Conservation (phyloP, 1,139 yeast species). For the Hansenula lynferdii region DNA sequence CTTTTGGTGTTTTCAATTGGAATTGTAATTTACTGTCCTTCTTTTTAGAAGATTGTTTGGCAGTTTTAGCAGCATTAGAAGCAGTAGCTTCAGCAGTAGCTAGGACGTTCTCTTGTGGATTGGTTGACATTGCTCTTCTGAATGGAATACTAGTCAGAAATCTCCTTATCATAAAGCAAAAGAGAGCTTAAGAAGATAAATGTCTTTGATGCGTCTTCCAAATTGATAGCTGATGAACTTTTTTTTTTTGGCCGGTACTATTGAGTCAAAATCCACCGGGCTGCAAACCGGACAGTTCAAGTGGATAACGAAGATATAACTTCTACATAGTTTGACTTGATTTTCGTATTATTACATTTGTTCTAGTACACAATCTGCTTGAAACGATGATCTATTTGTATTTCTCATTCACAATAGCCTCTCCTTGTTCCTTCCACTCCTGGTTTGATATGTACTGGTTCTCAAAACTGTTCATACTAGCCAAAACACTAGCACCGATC, state of each 20-base stretch:
- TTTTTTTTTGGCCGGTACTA: neutral
- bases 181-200: no score
- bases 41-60: slow-evolving; percentile 10
- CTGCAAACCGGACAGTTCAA: slow-evolving; percentile 1
- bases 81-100: slow-evolving; percentile 9
- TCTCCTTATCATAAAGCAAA: slow-evolving; percentile 68
- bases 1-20: slow-evolving; percentile 90
- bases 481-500: slow-evolving; percentile 65
- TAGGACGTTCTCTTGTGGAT: neutral
- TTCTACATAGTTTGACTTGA: no score
- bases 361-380: neutral
- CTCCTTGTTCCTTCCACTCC: slow-evolving; percentile 59
- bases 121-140: slow-evolving; percentile 1
- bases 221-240: slow-evolving; percentile 40
- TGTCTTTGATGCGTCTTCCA: no score
- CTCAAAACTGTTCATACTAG: slow-evolving; percentile 41
- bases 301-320: no score
- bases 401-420: slow-evolving; percentile 49
- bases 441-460: slow-evolving; percentile 49
- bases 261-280: neutral
- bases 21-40: slow-evolving; percentile 43
- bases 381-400: no score
- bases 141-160: slow-evolving; percentile 51
- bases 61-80: slow-evolving; percentile 7
- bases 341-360: no score